phyloP scores from a whole-genome alignment of 805 yeast genomes.

The Yarrowia deformans region DNA sequence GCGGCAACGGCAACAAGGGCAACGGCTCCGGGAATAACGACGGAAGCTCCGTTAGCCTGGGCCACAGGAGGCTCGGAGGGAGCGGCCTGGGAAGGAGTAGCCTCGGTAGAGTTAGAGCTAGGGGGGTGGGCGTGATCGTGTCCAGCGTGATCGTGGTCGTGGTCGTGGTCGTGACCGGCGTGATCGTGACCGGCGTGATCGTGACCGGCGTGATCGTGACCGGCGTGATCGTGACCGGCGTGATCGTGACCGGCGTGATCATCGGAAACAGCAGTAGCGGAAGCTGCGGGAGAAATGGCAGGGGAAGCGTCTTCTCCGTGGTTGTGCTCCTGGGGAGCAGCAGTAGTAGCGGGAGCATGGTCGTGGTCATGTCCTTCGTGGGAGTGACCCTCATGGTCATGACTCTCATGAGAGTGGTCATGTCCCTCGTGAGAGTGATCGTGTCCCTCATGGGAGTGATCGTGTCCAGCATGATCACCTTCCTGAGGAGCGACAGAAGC shows the following conservation, averaged over 20 bases:
- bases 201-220: background rate
- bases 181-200: no score
- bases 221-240: background rate
- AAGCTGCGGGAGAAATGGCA: no score
- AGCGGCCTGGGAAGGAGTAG: background rate
- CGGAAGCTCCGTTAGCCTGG: background rate
- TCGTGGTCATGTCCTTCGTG: background rate
- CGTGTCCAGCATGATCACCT: background rate
- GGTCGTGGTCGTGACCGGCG: background rate
- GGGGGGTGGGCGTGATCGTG: background rate
- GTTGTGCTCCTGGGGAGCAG: no score
- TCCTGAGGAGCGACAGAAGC: no score
- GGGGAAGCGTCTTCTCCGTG: no score
- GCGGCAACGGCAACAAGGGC: conserved; percentile 2
- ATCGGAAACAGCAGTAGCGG: no score
- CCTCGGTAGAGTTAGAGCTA: background rate
- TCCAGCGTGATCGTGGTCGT: background rate
- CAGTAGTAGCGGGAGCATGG: no score
- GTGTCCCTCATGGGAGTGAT: background rate
- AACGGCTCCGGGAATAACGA: background rate
- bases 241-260: no score
- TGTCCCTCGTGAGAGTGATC: background rate
- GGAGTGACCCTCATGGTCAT: background rate
- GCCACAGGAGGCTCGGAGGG: conserved; percentile 1
- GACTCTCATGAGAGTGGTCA: background rate